Evolutionary conservation across 2,329 filamentous ascomycete genomes (phyloP).

Genomic region (Chalaropsis thielavioides): DNA sequence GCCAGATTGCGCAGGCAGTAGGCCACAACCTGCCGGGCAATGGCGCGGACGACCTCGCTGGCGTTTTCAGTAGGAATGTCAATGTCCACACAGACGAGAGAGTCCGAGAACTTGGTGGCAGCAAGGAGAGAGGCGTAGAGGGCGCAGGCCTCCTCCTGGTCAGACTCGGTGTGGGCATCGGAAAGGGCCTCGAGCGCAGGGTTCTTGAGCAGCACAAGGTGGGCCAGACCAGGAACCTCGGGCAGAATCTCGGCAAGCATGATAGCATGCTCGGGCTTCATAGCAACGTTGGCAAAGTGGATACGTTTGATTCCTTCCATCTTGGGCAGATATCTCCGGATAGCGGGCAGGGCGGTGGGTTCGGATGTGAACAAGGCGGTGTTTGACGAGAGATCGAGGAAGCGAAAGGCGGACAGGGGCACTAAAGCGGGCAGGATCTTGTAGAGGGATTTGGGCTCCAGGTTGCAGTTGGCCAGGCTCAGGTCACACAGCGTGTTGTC

Average conservation of each 20-base stretch:
- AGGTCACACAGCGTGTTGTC: slow-evolving; percentile 36
- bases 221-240: slow-evolving; percentile 65
- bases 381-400: slow-evolving; percentile 88
- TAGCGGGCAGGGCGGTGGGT: slow-evolving; percentile 56
- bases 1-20: slow-evolving; percentile 91
- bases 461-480: slow-evolving; percentile 71
- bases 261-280: slow-evolving; percentile 79
- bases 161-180: slow-evolving; percentile 59
- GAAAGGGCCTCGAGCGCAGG: slow-evolving; percentile 55
- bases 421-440: slow-evolving; percentile 60
- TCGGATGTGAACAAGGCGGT: slow-evolving; percentile 59
- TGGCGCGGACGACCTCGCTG: slow-evolving; percentile 80
- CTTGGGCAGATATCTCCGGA: slow-evolving; percentile 70
- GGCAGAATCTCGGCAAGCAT: slow-evolving; percentile 80
- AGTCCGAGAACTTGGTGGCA: slow-evolving; percentile 68
- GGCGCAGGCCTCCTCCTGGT: slow-evolving; percentile 85
- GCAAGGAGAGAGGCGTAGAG: slow-evolving; percentile 84
- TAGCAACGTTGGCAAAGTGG: slow-evolving; percentile 69
- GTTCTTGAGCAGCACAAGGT: slow-evolving; percentile 79
- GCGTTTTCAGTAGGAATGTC: slow-evolving; percentile 69
- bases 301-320: slow-evolving; percentile 66
- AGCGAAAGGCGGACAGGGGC: slow-evolving; percentile 59
- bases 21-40: slow-evolving; percentile 87
- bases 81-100: slow-evolving; percentile 79
- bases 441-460: slow-evolving; percentile 58